phyloP scores from a whole-genome alignment of 2,329 filamentous ascomycete species.

The Microascus cirrosus region DNA sequence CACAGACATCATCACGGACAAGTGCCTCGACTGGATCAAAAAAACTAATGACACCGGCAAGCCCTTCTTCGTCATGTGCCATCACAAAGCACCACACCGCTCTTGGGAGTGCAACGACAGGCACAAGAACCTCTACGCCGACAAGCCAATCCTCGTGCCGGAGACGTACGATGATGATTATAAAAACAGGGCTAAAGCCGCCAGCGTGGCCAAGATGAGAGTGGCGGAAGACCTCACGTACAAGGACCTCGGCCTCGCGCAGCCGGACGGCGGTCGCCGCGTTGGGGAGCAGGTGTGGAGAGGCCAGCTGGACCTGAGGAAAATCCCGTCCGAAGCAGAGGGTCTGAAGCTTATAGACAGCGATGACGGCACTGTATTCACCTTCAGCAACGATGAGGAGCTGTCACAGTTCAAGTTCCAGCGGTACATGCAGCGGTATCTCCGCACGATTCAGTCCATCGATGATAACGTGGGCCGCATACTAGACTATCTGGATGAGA shows the following conservation, averaged over 20 bases:
- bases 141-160: slow-evolving; percentile 28
- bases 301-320: not conserved
- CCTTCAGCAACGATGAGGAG: slow-evolving; percentile 26
- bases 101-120: slow-evolving; percentile 38
- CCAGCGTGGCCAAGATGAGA: slow-evolving; percentile 37
- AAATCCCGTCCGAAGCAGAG: not conserved
- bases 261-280: slow-evolving; percentile 33
- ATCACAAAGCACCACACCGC: slow-evolving; percentile 43
- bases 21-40: slow-evolving; percentile 29
- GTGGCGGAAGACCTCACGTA: slow-evolving; percentile 40
- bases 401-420: slow-evolving; percentile 43
- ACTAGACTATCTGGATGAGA: slow-evolving; percentile 30
- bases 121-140: slow-evolving; percentile 34
- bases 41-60: slow-evolving; percentile 17
- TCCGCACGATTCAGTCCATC: slow-evolving; percentile 38
- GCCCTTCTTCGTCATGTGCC: slow-evolving; percentile 45
- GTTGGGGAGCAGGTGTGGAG: slow-evolving; percentile 21
- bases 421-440: slow-evolving; percentile 43
- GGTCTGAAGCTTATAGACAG: slow-evolving; percentile 27
- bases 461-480: slow-evolving; percentile 40
- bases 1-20: slow-evolving; percentile 41
- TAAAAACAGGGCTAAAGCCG: slow-evolving; percentile 38
- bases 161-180: slow-evolving; percentile 43
- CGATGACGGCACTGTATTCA: slow-evolving; percentile 32
- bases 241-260: slow-evolving; percentile 35